phyloP scores from a whole-genome alignment of 176 grass and related monocot species.

The Ananas comosus region DNA sequence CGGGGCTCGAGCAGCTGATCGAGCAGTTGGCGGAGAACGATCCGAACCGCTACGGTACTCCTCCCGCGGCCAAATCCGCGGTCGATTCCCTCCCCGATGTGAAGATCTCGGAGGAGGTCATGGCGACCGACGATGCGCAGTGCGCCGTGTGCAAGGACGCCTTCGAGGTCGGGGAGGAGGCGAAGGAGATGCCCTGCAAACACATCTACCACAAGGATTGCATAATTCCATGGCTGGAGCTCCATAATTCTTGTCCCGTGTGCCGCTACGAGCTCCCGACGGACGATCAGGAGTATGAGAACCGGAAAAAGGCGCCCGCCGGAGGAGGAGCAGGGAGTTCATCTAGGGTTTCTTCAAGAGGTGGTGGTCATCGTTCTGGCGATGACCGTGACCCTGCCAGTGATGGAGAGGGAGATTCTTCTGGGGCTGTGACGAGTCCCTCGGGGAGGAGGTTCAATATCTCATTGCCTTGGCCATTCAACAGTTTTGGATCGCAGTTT shows the following conservation, averaged over 20 bases:
- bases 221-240: slow-evolving; percentile 87
- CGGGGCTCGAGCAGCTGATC: slow-evolving; percentile 83
- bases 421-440: slow-evolving; percentile 23
- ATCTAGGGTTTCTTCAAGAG: slow-evolving; percentile 9
- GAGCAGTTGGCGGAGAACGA: slow-evolving; percentile 95
- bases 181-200: slow-evolving; percentile 90
- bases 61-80: slow-evolving; percentile 64
- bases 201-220: slow-evolving; percentile 81
- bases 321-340: not conserved
- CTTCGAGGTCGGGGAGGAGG: slow-evolving; percentile 65
- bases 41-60: slow-evolving; percentile 83
- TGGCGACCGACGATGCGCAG: slow-evolving; percentile 50
- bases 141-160: slow-evolving; percentile 89
- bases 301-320: slow-evolving; percentile 19
- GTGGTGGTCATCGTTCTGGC: slow-evolving; percentile 3
- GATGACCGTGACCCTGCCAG: slow-evolving; percentile 30
- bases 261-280: slow-evolving; percentile 92
- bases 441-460: slow-evolving; percentile 58
- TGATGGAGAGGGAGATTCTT: slow-evolving; percentile 14
- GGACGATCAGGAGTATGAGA: slow-evolving; percentile 80
- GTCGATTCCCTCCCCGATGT: slow-evolving; percentile 51
- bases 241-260: slow-evolving; percentile 93
- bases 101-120: slow-evolving; percentile 41
- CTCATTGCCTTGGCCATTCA: slow-evolving; percentile 56
- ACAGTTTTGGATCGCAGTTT: slow-evolving; percentile 39